These are phyloP conservation scores for Moringa oleifera DNA, from an alignment of 345 rosid species.

Conservation along the genomic window DNA sequence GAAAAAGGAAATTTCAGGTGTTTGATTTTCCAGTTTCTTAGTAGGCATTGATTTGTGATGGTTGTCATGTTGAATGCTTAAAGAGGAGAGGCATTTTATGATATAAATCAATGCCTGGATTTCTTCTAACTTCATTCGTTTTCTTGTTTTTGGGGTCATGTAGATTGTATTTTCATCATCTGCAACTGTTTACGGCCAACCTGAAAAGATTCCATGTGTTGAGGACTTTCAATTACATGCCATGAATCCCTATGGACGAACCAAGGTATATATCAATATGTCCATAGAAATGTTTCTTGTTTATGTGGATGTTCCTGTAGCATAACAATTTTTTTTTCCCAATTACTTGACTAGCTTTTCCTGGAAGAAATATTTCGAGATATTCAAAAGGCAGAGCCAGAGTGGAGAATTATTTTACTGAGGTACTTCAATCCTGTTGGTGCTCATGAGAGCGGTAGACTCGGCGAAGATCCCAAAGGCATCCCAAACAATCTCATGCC, in stretches of 20 bases:
- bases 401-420: constrained; percentile 76
- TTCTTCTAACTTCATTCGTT: background rate
- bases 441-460: constrained; percentile 88
- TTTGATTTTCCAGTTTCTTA: background rate
- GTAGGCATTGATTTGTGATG: background rate
- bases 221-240: constrained; percentile 70
- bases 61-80: no score
- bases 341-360: constrained; percentile 45
- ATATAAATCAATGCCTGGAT: no score
- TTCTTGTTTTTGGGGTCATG: background rate
- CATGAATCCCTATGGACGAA: constrained; percentile 94
- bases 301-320: no score
- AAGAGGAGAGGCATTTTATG: no score
- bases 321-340: background rate
- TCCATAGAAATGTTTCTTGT: constrained; percentile 1
- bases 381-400: constrained; percentile 78
- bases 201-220: constrained; percentile 72
- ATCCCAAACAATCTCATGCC: constrained; percentile 96
- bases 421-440: constrained; percentile 97
- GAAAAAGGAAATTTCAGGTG: background rate
- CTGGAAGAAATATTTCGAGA: constrained; percentile 92
- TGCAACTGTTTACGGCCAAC: constrained; percentile 95
- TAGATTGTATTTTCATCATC: constrained; percentile 98
- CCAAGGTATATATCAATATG: constrained; percentile 49
- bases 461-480: constrained; percentile 97